phyloP scores from a whole-genome alignment of 257 asterid species.

The Jacaranda copaia region DNA sequence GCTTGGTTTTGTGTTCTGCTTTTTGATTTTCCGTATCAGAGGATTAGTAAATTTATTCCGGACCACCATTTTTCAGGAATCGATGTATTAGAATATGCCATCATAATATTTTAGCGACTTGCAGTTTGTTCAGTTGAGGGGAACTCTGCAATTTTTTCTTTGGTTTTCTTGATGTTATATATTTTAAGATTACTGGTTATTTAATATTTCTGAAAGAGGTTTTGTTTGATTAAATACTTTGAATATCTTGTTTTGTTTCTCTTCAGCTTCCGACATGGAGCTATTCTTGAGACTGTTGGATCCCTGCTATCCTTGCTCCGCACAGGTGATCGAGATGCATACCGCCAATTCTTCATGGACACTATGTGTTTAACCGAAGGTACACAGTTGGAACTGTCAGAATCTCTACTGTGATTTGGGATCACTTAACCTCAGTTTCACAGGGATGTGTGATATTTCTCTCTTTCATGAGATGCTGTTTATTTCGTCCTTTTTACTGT shows the following conservation, averaged over 20 bases:
- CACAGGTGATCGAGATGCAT: slow-evolving; percentile 83
- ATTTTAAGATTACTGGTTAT: slow-evolving; percentile 1
- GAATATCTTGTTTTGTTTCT: slow-evolving; percentile 18
- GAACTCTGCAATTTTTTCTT: neutral
- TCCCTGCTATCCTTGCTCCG: slow-evolving; percentile 82
- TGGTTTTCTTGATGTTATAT: slow-evolving; percentile 1
- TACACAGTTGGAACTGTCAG: slow-evolving; percentile 24
- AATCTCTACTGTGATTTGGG: neutral
- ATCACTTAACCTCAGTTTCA: neutral
- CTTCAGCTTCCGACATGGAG: slow-evolving; percentile 71
- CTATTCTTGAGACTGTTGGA: slow-evolving; percentile 72
- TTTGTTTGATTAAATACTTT: slow-evolving; percentile 5
- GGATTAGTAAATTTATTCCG: neutral
- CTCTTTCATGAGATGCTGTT: slow-evolving; percentile 5
- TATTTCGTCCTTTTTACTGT: neutral
- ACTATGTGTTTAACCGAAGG: slow-evolving; percentile 75
- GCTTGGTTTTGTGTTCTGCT: neutral
- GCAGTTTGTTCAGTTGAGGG: neutral
- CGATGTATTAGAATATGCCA: neutral
- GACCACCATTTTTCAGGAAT: neutral
- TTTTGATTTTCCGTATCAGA: neutral
- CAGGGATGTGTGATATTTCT: slow-evolving; percentile 6
- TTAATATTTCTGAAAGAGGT: neutral
- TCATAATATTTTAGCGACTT: neutral
- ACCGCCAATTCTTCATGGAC: slow-evolving; percentile 82